Evolutionary conservation across 2,329 filamentous ascomycete species (phyloP).

Genomic region (Sporothrix brunneoviolacea): DNA sequence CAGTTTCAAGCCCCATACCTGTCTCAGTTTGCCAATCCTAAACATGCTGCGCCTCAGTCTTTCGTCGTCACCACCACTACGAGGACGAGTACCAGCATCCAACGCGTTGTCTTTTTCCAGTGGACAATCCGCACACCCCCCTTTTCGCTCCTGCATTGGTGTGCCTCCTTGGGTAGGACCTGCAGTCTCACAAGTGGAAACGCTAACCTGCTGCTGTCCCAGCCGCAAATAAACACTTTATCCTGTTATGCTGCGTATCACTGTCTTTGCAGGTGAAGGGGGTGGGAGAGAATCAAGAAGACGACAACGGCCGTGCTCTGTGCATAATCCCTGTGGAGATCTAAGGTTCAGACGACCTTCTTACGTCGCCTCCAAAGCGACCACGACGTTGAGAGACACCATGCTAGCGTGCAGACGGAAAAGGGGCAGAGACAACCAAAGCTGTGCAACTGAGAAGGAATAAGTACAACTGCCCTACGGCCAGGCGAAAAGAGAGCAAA

Average conservation of each 20-base stretch:
- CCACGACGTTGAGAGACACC: neutral
- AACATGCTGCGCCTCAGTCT: conserved; percentile 25
- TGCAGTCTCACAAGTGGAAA: conserved; percentile 7
- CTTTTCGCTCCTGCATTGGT: neutral
- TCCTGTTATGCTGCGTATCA: no score
- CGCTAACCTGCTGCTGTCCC: neutral
- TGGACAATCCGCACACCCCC: no score
- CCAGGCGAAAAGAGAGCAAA: no score
- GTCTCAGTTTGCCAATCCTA: conserved; percentile 38
- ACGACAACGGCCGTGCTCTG: neutral
- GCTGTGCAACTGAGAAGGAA: no score
- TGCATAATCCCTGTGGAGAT: conserved; percentile 30
- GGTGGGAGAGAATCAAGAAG: neutral
- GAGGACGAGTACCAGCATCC: no score
- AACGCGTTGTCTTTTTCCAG: no score
- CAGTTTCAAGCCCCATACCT: conserved; percentile 34
- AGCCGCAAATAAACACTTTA: no score
- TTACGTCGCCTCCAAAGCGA: conserved; percentile 19
- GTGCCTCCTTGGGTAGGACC: no score
- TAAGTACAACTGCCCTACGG: no score
- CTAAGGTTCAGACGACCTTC: conserved; percentile 34
- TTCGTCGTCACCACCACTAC: conserved; percentile 7
- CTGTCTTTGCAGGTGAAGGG: neutral
- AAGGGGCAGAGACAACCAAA: no score
- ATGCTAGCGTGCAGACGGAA: neutral